Percentiles rank a stretch among this genome's conserved stretches.
Evolutionary conservation across 441 rosid species (phyloP).

Genomic region (Jatropha multifida): DNA sequence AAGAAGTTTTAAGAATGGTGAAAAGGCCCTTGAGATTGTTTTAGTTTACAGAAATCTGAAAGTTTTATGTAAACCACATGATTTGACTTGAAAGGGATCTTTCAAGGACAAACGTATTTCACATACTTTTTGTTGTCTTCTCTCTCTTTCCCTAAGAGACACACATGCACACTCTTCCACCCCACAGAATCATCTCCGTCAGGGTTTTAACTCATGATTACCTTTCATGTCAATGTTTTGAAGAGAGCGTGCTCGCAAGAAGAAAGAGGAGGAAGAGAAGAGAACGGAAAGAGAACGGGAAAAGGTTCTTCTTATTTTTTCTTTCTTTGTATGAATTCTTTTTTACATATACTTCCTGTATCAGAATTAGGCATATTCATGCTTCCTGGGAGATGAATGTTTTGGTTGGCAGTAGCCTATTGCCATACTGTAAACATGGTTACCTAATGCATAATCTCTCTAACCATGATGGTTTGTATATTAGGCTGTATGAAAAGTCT

Average conservation of each 20-base stretch:
- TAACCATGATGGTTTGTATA: background rate
- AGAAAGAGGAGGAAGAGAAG: conserved; percentile 95
- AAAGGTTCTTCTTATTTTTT: conserved; percentile 51
- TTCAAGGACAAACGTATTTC: background rate
- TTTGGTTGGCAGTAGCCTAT: background rate
- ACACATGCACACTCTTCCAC: background rate
- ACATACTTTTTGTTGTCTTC: background rate
- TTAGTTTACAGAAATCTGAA: background rate
- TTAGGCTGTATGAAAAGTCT: background rate
- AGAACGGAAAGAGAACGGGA: conserved; percentile 86
- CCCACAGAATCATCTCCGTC: background rate
- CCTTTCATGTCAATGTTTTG: conserved; percentile 23
- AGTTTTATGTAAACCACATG: background rate
- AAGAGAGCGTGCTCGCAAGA: conserved; percentile 95
- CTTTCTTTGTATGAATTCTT: conserved; percentile 15
- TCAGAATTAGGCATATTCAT: background rate
- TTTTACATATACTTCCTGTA: conserved; percentile 3
- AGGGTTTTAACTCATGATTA: conserved; percentile 11
- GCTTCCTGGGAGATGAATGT: no score
- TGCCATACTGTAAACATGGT: background rate
- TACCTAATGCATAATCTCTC: background rate
- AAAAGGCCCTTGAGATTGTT: conserved; percentile 1
- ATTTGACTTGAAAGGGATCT: background rate
- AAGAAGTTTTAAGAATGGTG: background rate
- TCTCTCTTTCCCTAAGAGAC: background rate